Percentiles rank a stretch among this genome's conserved stretches.
phyloP scores from a whole-genome alignment of 1,284 basidiomycete species.

The Cystobasidium sp. region DNA sequence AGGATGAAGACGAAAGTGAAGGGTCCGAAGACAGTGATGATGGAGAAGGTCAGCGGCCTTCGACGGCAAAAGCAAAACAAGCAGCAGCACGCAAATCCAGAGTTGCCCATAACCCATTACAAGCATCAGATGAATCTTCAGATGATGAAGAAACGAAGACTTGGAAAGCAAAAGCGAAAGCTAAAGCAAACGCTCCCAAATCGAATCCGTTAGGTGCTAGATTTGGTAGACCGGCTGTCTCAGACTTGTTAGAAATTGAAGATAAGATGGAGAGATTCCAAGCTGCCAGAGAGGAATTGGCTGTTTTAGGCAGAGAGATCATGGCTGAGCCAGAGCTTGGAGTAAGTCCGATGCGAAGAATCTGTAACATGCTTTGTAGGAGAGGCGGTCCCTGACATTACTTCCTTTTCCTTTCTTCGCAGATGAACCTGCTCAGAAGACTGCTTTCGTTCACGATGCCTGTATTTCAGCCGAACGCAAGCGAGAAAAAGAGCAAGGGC shows the following conservation, averaged over 20 bases:
- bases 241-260: slow-evolving; percentile 84
- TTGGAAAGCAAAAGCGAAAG: slow-evolving; percentile 1
- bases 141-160: slow-evolving; percentile 20
- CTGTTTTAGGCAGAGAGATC: slow-evolving; percentile 59
- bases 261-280: slow-evolving; percentile 65
- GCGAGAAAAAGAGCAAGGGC: slow-evolving; percentile 60
- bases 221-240: slow-evolving; percentile 65
- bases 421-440: slow-evolving; percentile 84
- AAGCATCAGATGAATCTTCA: slow-evolving; percentile 20
- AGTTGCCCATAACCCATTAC: not conserved
- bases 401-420: slow-evolving; percentile 19
- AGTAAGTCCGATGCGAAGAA: slow-evolving; percentile 80
- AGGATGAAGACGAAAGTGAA: slow-evolving; percentile 14
- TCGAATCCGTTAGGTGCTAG: slow-evolving; percentile 51
- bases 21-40: not conserved
- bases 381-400: slow-evolving; percentile 48
- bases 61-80: not conserved
- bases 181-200: slow-evolving; percentile 16
- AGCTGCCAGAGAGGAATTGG: slow-evolving; percentile 69
- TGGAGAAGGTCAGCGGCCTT: no score
- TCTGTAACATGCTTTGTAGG: slow-evolving; percentile 69
- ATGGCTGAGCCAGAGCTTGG: slow-evolving; percentile 51
- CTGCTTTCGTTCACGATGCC: slow-evolving; percentile 80
- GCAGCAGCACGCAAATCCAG: slow-evolving; percentile 11
- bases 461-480: slow-evolving; percentile 68